Conservation (phyloP, 2,329 filamentous ascomycete genomes). For the Talaromyces islandicus region DNA sequence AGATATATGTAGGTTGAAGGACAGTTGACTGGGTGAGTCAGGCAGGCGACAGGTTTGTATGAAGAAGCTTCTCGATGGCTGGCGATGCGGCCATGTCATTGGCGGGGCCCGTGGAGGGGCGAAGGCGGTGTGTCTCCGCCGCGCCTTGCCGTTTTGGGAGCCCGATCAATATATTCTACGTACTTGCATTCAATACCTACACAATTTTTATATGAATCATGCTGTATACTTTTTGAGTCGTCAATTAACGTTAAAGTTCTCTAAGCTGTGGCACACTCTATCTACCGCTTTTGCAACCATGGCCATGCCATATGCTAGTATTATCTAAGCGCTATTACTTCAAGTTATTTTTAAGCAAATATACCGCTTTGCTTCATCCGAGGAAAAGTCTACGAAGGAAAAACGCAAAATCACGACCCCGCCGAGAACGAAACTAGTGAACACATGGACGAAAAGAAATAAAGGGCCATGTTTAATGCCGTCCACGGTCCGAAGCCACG, state of each 20-base stretch:
- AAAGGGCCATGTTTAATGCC: not conserved
- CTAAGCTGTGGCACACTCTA: not conserved
- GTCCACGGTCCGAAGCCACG: constrained; percentile 3
- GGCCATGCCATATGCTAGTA: not conserved
- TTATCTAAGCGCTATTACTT: not conserved
- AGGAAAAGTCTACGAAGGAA: not conserved
- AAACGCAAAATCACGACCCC: not conserved
- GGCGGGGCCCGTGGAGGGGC: constrained; percentile 6
- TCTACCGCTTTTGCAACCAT: not conserved
- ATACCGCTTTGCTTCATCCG: not conserved
- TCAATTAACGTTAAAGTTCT: not conserved
- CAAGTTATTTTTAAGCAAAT: not conserved
- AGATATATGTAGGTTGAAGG: not conserved
- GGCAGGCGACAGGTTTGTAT: constrained; percentile 1
- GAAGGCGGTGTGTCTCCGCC: constrained; percentile 7
- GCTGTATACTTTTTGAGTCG: not conserved
- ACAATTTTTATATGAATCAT: no score
- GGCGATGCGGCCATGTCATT: constrained; percentile 1
- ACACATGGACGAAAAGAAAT: not conserved
- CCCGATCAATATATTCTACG: not conserved
- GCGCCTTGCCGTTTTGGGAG: constrained; percentile 1
- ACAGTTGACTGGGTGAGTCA: not conserved
- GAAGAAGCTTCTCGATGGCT: constrained; percentile 10
- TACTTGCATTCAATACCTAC: no score
- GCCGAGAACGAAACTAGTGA: no score